These are phyloP conservation scores for Scleroderma bovista DNA, from an alignment of 768 basidiomycete species.

Conservation along the genomic window DNA sequence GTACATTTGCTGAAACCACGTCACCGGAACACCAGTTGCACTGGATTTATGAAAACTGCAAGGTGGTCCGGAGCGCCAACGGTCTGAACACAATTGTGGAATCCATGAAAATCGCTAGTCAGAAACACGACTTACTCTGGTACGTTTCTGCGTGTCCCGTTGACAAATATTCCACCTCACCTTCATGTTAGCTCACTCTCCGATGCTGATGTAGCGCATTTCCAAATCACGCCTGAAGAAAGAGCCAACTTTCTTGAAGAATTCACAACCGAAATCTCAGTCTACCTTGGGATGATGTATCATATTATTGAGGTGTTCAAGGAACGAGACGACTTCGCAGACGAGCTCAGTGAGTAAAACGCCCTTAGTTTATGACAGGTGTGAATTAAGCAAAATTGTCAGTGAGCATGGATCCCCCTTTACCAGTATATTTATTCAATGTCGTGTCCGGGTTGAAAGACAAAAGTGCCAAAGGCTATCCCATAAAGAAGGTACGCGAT, in stretches of 20 bases:
- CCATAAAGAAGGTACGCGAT: slow-evolving; percentile 82
- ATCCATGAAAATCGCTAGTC: slow-evolving; percentile 84
- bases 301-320: slow-evolving; percentile 93
- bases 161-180: slow-evolving; percentile 2
- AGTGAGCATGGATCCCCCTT: slow-evolving; percentile 95
- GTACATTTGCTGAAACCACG: slow-evolving; percentile 85
- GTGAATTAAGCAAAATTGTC: slow-evolving; percentile 3
- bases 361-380: not conserved
- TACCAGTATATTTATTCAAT: slow-evolving; percentile 89
- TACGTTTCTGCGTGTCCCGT: slow-evolving; percentile 23
- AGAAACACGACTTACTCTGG: slow-evolving; percentile 84
- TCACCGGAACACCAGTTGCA: slow-evolving; percentile 94
- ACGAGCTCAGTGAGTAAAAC: slow-evolving; percentile 80
- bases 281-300: slow-evolving; percentile 94
- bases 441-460: slow-evolving; percentile 88
- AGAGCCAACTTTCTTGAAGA: slow-evolving; percentile 82
- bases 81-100: slow-evolving; percentile 79
- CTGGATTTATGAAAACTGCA: slow-evolving; percentile 94
- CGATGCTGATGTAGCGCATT: slow-evolving; percentile 66
- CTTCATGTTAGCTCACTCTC: slow-evolving; percentile 53
- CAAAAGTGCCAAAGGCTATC: slow-evolving; percentile 92
- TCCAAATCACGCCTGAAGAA: slow-evolving; percentile 65
- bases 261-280: slow-evolving; percentile 84
- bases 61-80: slow-evolving; percentile 76
- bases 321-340: slow-evolving; percentile 90